A percentile compares a stretch with the other conserved stretches of the same genome.
Conservation (phyloP, 2,329 filamentous ascomycete genomes). For the Keithomyces neogunnii region DNA sequence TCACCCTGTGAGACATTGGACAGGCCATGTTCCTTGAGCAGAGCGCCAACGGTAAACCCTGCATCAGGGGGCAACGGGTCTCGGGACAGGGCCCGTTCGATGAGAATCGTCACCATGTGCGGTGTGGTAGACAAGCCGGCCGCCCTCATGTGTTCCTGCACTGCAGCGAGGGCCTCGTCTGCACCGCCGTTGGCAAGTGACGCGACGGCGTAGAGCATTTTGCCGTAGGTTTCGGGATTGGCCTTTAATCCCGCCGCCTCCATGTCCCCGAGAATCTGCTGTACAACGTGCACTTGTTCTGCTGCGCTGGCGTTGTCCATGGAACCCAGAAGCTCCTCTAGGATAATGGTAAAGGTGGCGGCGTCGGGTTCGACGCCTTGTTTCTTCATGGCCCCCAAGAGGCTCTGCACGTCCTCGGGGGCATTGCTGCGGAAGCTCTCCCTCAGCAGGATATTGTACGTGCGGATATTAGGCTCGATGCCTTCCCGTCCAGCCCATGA, state of each 20-base stretch:
- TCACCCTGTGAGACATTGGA: slow-evolving; percentile 33
- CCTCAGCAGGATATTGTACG: slow-evolving; percentile 63
- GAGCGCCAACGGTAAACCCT: slow-evolving; percentile 36
- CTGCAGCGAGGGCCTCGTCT: slow-evolving; percentile 43
- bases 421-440: slow-evolving; percentile 44
- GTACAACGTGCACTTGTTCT: slow-evolving; percentile 44
- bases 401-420: slow-evolving; percentile 35
- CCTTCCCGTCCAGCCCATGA: slow-evolving; percentile 48
- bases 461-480: slow-evolving; percentile 47
- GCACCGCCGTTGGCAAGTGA: slow-evolving; percentile 27
- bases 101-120: slow-evolving; percentile 67
- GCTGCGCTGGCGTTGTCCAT: slow-evolving; percentile 30
- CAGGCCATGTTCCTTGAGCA: slow-evolving; percentile 51
- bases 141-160: slow-evolving; percentile 54
- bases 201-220: slow-evolving; percentile 52
- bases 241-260: slow-evolving; percentile 46
- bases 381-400: slow-evolving; percentile 52
- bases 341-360: slow-evolving; percentile 66
- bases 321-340: slow-evolving; percentile 47
- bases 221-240: slow-evolving; percentile 57
- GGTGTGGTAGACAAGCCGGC: slow-evolving; percentile 45
- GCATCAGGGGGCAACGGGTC: slow-evolving; percentile 47
- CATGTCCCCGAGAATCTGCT: slow-evolving; percentile 49
- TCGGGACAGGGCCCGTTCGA: slow-evolving; percentile 56
- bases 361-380: slow-evolving; percentile 49